A percentile compares a stretch with the other conserved stretches of the same genome.
phyloP scores from a whole-genome alignment of 768 basidiomycete genomes.

The Gloeostereum incarnatum region DNA sequence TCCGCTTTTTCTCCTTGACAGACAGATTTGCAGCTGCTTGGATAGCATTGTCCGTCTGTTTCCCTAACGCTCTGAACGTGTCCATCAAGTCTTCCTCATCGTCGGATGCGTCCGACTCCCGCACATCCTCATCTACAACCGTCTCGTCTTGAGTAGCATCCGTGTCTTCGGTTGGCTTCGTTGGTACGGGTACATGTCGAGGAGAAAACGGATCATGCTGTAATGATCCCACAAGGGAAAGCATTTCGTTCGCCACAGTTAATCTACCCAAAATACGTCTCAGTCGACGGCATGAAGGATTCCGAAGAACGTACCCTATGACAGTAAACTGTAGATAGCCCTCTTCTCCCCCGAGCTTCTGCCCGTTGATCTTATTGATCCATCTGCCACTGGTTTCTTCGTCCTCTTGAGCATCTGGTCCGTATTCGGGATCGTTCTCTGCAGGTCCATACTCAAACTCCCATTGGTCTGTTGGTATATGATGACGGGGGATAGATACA shows the following conservation, averaged over 20 bases:
- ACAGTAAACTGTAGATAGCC: constrained; percentile 78
- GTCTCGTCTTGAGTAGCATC: constrained; percentile 12
- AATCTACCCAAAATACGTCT: constrained; percentile 35
- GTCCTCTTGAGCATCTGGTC: constrained; percentile 20
- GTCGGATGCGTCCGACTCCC: constrained; percentile 6
- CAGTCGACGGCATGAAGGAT: background rate
- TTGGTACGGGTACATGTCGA: constrained; percentile 30
- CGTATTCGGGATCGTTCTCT: constrained; percentile 73
- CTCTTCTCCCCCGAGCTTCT: constrained; percentile 56
- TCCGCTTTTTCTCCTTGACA: too few relatives aligned
- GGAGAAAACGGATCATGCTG: constrained; percentile 69
- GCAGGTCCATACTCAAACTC: constrained; percentile 80
- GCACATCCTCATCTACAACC: background rate
- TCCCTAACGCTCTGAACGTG: constrained; percentile 5
- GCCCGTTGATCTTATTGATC: constrained; percentile 66
- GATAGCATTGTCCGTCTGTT: constrained; percentile 10
- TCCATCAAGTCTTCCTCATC: constrained; percentile 8
- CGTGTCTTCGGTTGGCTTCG: constrained; percentile 9
- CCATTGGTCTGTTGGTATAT: constrained; percentile 77
- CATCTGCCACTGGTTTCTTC: constrained; percentile 56
- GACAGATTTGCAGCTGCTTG: constrained; percentile 1
- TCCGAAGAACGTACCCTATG: constrained; percentile 54
- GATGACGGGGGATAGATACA: constrained; percentile 86
- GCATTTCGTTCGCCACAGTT: constrained; percentile 88
- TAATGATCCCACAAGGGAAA: constrained; percentile 80